Evolutionary conservation across 106 monocot genomes (phyloP), one percentile per base, ranked within the genome.

Genomic region (Platanthera zijinensis): DNA sequence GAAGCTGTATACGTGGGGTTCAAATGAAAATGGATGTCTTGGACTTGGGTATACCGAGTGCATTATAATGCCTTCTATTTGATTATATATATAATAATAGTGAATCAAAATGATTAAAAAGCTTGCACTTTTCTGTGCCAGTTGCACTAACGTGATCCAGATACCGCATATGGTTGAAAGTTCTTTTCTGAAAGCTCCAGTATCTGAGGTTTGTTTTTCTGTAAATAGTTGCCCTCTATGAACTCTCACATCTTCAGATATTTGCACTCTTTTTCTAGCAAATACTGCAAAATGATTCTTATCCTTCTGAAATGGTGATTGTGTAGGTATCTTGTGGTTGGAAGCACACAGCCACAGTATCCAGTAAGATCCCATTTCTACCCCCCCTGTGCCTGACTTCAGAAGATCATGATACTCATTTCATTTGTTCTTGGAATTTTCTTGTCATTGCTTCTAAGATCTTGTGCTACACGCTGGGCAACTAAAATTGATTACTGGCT

Each of bases 1-100:
- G 62, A 71, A 79, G 72, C 48, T 94, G 10, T 92, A 86, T 69
- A 28, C 91, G 69, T 99, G 97, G 97, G 97, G 97, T 15, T 92
- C 97, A 77, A 99, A 99, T 84, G 97, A 99, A 71, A 99, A 99
- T 84, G 97, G 97, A 13, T 99, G 97, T 86, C 94, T 99, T 84
- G 97, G 97, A 63, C 86, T 94, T 74, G 85, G 97, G 97, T 99
- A 86, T 12, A 10, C 71, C 32, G 12, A 30, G 5, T 74, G 46
- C 78, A 53, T 46, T 50, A 53, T 67, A 28, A 19, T 48, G 19
- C 45, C 7, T 48, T 51, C 48, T 51, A 57, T 83, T 39, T 78
- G 46, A 61, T 73, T 50, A 11, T 51, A 8, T 73, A 8, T 70
- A 71, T 3, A 71, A 66, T 15, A 45, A 17, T 15, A 45, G 15